These are phyloP conservation scores for Oryza australiensis DNA, from an alignment of 176 grass and related monocot species.

Conservation along the genomic window DNA sequence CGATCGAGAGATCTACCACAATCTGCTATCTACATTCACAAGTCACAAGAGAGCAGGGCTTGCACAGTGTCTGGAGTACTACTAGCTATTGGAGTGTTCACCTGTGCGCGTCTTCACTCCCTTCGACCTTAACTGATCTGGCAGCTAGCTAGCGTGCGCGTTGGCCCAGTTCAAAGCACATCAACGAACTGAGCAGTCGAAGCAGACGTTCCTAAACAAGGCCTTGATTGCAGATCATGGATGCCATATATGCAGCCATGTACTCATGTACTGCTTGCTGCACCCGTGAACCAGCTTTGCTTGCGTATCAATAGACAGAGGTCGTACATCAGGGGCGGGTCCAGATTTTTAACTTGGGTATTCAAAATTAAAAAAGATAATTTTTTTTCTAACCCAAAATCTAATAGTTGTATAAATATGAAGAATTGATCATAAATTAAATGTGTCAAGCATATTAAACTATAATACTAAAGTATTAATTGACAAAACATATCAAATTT, in stretches of 20 bases:
- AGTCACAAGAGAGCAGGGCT: not conserved
- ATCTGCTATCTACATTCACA: not conserved
- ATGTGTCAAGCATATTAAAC: too few relatives aligned
- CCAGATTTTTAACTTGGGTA: too few relatives aligned
- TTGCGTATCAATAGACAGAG: not conserved
- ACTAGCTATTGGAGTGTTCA: not conserved
- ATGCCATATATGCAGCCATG: not conserved
- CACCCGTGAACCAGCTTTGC: not conserved
- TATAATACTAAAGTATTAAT: too few relatives aligned
- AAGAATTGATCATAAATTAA: too few relatives aligned
- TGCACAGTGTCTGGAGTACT: not conserved
- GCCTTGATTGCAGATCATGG: conserved; percentile 20
- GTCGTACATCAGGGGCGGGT: too few relatives aligned
- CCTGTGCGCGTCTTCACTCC: conserved; percentile 31
- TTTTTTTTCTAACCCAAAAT: too few relatives aligned
- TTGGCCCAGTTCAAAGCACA: not conserved
- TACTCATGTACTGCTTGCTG: not conserved
- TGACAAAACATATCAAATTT: too few relatives aligned
- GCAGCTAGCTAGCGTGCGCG: not conserved
- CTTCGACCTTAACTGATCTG: not conserved
- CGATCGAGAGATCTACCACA: not conserved
- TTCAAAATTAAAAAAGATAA: too few relatives aligned
- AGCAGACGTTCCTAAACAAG: not conserved
- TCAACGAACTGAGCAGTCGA: not conserved
- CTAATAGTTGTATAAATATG: too few relatives aligned